Base-by-base conservation (phyloP, 2,329 filamentous ascomycete genomes). In the Boeremia exigua region DNA sequence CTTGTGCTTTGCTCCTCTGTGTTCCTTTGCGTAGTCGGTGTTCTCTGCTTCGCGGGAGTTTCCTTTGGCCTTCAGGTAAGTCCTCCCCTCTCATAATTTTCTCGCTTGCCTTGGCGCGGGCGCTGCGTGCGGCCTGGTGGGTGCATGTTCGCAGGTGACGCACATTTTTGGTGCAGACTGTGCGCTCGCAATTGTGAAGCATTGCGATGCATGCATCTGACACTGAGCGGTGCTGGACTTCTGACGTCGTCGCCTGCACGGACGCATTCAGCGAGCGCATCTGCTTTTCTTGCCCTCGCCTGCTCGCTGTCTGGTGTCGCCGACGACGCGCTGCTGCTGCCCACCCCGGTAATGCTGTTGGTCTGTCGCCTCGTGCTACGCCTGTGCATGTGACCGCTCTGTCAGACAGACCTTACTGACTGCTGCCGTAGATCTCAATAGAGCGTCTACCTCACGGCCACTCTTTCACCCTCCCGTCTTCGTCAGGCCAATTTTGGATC, bases 21-120 rank as follows among this genome's bases (percentile, higher is more conserved):
- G 48, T 71, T 68, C 66, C 65, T 67, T 75, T 74, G 68, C 69
- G 66, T 70, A 68, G 49, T 59, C 66, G 66, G 54, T 57, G 54
- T 56, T 59, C 59, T 60, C 55, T 61, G 55, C 59, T 65, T 66
- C 61, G 55, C 56, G 51, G 50, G 55, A 53, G 55, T 58, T 54
- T 54, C 19, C 48, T 59, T 52, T 56, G 57, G 57, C 57, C 57
- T 59, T 54, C 48, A 50, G 55, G 51, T 52, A 52, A 12, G 48
- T 48, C 37, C 15, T 4, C 36, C 47, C 42, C 36, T 45, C 50
- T 62, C 60, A 59, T 61, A 66, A 63, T 66, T 69, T 69, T 68
- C 65, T 60, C 36, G 57, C 58, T 51, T 57, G 59, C 39, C 67
- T 65, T 68, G 67, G 67, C 59, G 46, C 47, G 56, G 47, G 52